Evolutionary conservation across 2,329 filamentous ascomycete species (phyloP).

Genomic region (Penicillium occitanis): DNA sequence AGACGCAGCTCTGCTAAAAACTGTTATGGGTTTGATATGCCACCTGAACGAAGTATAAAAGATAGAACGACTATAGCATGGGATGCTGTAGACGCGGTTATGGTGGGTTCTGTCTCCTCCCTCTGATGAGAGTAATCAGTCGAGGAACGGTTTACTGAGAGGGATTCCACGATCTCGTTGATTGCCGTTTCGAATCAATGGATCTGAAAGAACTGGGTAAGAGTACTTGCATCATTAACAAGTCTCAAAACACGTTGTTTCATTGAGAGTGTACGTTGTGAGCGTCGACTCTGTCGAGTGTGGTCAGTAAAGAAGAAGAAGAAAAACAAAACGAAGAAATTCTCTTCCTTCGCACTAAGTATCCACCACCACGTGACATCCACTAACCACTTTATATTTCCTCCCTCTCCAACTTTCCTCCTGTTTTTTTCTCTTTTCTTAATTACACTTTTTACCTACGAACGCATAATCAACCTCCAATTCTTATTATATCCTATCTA

Average conservation of each 20-base stretch:
- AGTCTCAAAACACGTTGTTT: neutral
- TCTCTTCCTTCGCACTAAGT: neutral
- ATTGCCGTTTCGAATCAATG: neutral
- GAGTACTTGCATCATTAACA: conserved; percentile 16
- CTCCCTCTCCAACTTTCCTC: neutral
- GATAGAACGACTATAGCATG: conserved; percentile 38
- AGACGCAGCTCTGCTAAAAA: conserved; percentile 53
- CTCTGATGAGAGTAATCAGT: neutral
- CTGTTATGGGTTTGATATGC: conserved; percentile 49
- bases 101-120: conserved; percentile 28
- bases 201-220: neutral
- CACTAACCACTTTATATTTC: neutral
- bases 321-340: conserved; percentile 3
- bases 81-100: conserved; percentile 37
- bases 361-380: conserved; percentile 2
- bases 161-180: too few relatives aligned
- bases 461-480: conserved; percentile 54
- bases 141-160: neutral
- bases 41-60: conserved; percentile 47
- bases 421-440: conserved; percentile 21
- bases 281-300: neutral
- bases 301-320: neutral
- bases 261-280: neutral
- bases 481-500: conserved; percentile 27
- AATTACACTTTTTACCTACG: conserved; percentile 39